Evolutionary conservation across 2,329 filamentous ascomycete species (phyloP).

Genomic region (Phialocephala sp.): DNA sequence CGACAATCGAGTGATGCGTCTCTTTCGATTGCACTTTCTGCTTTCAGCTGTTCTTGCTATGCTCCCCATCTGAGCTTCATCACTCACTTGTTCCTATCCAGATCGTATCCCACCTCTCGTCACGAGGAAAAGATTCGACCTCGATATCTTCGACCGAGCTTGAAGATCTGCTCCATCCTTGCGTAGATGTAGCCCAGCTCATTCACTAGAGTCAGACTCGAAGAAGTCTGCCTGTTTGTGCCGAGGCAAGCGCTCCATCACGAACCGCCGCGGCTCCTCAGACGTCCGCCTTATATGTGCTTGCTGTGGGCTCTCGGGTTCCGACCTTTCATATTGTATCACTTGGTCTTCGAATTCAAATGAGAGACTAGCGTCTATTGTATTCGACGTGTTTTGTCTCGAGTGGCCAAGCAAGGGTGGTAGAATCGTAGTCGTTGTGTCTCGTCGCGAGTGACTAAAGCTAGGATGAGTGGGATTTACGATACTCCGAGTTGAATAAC

Average conservation of each 20-base stretch:
- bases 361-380: conserved; percentile 10
- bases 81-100: conserved; percentile 7
- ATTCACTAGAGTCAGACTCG: conserved; percentile 21
- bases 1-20: not conserved
- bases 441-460: not conserved
- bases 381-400: not conserved
- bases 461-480: not conserved
- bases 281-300: conserved; percentile 3
- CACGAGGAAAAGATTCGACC: not conserved
- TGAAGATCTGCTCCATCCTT: conserved; percentile 15
- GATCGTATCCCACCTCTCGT: conserved; percentile 7
- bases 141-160: conserved; percentile 9
- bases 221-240: conserved; percentile 14
- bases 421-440: not conserved
- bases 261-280: conserved; percentile 21
- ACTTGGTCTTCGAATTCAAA: conserved; percentile 19
- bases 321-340: conserved; percentile 18
- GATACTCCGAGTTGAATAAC: not conserved
- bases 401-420: not conserved
- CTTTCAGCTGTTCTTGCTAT: not conserved
- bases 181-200: conserved; percentile 14
- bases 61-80: not conserved
- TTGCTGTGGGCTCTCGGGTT: conserved; percentile 8
- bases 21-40: not conserved
- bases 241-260: conserved; percentile 15